phyloP scores from a whole-genome alignment of 164 flowering plant species.

The Litsea cubeba region DNA sequence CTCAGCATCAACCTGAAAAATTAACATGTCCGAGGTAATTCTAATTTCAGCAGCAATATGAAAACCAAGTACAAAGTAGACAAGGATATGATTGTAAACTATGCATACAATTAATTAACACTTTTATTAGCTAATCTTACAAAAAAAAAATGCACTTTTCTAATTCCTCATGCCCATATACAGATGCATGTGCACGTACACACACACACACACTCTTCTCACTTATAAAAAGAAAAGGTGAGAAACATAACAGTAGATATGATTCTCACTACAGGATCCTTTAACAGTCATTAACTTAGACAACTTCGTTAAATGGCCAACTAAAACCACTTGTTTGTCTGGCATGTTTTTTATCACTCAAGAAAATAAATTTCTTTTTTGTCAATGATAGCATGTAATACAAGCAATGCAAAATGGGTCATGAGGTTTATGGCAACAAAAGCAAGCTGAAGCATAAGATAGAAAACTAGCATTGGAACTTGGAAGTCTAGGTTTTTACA shows the following conservation, averaged over 20 bases:
- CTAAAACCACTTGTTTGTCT: neutral
- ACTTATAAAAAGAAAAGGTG: no score
- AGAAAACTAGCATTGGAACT: neutral
- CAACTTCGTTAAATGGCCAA: neutral
- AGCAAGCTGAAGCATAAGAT: neutral
- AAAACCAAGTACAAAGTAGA: neutral
- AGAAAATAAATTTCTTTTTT: no score
- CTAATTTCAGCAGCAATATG: neutral
- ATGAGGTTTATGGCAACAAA: neutral
- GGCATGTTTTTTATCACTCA: neutral
- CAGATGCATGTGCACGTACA: no score
- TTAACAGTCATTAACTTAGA: no score
- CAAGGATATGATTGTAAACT: neutral
- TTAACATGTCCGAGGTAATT: neutral
- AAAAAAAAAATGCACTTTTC: no score
- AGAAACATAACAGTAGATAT: no score
- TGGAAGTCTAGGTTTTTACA: neutral
- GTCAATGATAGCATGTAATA: neutral
- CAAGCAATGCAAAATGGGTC: neutral
- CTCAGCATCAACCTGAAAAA: conserved; percentile 72
- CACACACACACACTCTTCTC: no score
- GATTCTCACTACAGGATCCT: no score
- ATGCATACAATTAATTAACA: neutral
- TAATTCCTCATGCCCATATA: no score
- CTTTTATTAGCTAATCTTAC: neutral